phyloP scores from a whole-genome alignment of 192 early-diverging fungal genomes.

The Podila epicladia region DNA sequence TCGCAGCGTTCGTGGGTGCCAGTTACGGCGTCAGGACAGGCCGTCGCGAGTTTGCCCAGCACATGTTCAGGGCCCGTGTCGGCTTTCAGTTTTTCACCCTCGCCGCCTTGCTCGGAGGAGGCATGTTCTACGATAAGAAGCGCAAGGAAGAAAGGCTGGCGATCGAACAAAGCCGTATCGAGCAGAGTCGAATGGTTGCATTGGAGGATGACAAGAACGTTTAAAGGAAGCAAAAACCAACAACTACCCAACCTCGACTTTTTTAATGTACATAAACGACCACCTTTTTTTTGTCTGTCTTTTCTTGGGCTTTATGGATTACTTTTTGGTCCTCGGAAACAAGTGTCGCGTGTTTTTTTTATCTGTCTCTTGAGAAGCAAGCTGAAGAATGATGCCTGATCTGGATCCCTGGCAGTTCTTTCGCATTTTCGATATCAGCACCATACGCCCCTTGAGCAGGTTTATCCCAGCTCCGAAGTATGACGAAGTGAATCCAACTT shows the following conservation, averaged over 20 bases:
- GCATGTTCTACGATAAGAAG: slow-evolving; percentile 47
- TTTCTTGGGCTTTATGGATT: no score
- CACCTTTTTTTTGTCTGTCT: no score
- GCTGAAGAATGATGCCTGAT: no score
- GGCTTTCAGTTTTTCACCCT: slow-evolving; percentile 50
- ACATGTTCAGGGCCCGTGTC: slow-evolving; percentile 53
- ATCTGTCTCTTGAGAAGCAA: no score
- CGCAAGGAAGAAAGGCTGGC: slow-evolving; percentile 44
- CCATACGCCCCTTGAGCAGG: no score
- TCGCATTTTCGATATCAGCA: no score
- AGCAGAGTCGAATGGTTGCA: slow-evolving; percentile 24
- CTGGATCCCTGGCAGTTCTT: no score
- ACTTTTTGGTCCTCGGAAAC: no score
- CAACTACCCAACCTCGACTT: not conserved
- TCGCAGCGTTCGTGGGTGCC: slow-evolving; percentile 48
- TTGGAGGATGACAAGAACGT: slow-evolving; percentile 23
- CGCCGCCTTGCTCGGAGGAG: slow-evolving; percentile 39
- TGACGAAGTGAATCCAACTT: not conserved
- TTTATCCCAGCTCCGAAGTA: not conserved
- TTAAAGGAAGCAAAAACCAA: slow-evolving; percentile 5
- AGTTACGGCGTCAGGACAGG: slow-evolving; percentile 51
- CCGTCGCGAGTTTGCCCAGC: slow-evolving; percentile 48
- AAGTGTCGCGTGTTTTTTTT: no score
- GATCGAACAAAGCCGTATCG: slow-evolving; percentile 19
- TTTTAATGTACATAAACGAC: slow-evolving; percentile 5